Percentiles rank a stretch among this genome's conserved stretches.
Conservation (phyloP, 2,329 filamentous ascomycete species). For the Cyphellophora attinorum region DNA sequence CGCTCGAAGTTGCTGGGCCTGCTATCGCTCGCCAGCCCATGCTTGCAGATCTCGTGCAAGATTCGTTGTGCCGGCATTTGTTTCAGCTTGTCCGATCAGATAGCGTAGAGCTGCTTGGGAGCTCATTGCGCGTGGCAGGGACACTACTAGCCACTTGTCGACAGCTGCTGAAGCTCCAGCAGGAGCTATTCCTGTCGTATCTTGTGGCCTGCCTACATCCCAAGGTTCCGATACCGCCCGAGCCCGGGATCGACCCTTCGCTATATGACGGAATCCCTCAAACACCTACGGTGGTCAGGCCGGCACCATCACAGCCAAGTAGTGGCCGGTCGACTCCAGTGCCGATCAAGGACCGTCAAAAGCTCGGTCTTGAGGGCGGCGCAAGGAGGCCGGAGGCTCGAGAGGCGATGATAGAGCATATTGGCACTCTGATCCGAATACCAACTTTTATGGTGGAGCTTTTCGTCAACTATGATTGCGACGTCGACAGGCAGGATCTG, state of each 20-base stretch:
- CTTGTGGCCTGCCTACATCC: slow-evolving; percentile 89
- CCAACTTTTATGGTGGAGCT: slow-evolving; percentile 90
- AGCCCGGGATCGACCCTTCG: slow-evolving; percentile 79
- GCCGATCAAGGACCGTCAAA: slow-evolving; percentile 82
- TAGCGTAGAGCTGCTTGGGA: slow-evolving; percentile 88
- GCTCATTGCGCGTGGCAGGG: slow-evolving; percentile 82
- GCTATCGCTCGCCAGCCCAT: slow-evolving; percentile 89
- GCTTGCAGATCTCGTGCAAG: slow-evolving; percentile 77
- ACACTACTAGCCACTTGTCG: slow-evolving; percentile 87
- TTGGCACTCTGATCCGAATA: slow-evolving; percentile 84
- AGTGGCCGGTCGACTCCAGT: slow-evolving; percentile 87
- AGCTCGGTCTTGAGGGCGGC: slow-evolving; percentile 84
- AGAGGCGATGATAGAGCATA: slow-evolving; percentile 96
- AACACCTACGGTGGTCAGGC: slow-evolving; percentile 77
- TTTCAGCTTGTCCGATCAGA: slow-evolving; percentile 96
- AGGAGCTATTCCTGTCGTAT: slow-evolving; percentile 92
- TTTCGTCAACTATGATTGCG: slow-evolving; percentile 97
- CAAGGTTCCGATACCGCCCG: slow-evolving; percentile 83
- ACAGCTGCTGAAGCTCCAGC: slow-evolving; percentile 83
- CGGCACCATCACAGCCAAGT: slow-evolving; percentile 58
- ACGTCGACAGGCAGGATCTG: slow-evolving; percentile 79
- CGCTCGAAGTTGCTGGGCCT: slow-evolving; percentile 88
- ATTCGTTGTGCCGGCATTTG: slow-evolving; percentile 83
- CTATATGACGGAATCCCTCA: slow-evolving; percentile 91
- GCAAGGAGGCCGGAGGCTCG: slow-evolving; percentile 86